A percentile compares a stretch with the other conserved stretches of the same genome.
phyloP scores from a whole-genome alignment of 306 rosid species.

The Cajanus cajan region DNA sequence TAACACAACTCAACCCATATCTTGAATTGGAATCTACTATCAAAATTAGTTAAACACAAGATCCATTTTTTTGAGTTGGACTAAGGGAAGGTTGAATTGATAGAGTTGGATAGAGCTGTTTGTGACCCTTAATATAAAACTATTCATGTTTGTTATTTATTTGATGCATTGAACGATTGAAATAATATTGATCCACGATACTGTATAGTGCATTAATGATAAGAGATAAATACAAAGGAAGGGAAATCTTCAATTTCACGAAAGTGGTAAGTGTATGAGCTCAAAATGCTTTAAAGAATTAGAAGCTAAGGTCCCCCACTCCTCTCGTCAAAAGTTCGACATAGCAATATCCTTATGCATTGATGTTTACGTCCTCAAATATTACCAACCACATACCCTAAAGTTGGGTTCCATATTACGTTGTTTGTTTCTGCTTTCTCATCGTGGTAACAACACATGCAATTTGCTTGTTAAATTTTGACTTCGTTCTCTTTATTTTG shows the following conservation, averaged over 20 bases:
- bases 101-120: too few relatives aligned
- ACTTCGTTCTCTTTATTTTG: slow-evolving; percentile 33
- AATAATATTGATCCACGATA: not conserved
- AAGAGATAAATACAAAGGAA: slow-evolving; percentile 20
- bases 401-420: slow-evolving; percentile 57
- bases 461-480: slow-evolving; percentile 26
- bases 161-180: not conserved
- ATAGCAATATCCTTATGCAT: slow-evolving; percentile 45
- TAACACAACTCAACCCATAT: too few relatives aligned
- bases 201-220: not conserved
- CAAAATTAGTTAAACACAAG: too few relatives aligned
- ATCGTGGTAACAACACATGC: slow-evolving; percentile 26
- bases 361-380: slow-evolving; percentile 57
- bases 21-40: too few relatives aligned
- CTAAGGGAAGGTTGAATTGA: too few relatives aligned
- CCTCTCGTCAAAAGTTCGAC: slow-evolving; percentile 54
- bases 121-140: not conserved
- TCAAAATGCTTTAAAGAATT: slow-evolving; percentile 39
- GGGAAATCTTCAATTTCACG: slow-evolving; percentile 47
- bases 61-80: too few relatives aligned
- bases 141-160: not conserved
- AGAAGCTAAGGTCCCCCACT: slow-evolving; percentile 67
- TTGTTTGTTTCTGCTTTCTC: slow-evolving; percentile 53
- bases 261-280: slow-evolving; percentile 47
- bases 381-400: slow-evolving; percentile 69